These are phyloP conservation scores for Pseudocercospora fijiensis DNA, from an alignment of 2,329 filamentous ascomycete genomes.

Conservation along the genomic window DNA sequence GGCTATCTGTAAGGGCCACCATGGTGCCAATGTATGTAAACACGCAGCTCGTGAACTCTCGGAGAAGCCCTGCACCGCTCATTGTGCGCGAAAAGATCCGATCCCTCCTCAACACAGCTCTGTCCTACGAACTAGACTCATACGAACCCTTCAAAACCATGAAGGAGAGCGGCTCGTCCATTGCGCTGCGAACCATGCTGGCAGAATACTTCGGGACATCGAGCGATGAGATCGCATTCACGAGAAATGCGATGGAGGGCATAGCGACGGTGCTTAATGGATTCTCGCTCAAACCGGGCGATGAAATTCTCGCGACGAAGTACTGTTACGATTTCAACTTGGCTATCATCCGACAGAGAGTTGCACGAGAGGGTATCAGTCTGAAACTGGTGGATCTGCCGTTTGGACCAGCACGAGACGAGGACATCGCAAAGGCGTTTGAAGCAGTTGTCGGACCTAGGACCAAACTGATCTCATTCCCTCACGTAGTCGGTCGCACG, in stretches of 20 bases:
- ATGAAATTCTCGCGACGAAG: background rate
- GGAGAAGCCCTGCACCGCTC: background rate
- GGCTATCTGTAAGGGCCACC: background rate
- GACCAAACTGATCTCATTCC: slow-evolving; percentile 1
- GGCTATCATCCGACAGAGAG: background rate
- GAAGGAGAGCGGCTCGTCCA: slow-evolving; percentile 1
- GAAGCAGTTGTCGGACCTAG: background rate
- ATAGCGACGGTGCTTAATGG: slow-evolving; percentile 3
- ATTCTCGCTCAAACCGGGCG: background rate
- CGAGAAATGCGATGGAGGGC: slow-evolving; percentile 3
- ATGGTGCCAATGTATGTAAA: slow-evolving; percentile 2
- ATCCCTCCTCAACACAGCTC: background rate
- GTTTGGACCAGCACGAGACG: background rate
- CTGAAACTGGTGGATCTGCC: background rate
- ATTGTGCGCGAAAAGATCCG: slow-evolving; percentile 3
- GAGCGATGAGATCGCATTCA: background rate
- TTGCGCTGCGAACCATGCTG: background rate
- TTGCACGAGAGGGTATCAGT: slow-evolving; percentile 1
- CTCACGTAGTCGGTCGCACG: background rate
- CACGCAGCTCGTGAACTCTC: slow-evolving; percentile 6
- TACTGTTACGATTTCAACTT: slow-evolving; percentile 8
- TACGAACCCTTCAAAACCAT: slow-evolving; percentile 3
- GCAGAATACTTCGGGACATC: background rate
- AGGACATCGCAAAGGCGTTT: background rate
- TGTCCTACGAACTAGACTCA: background rate